Percentiles rank a stretch among this genome's conserved stretches.
Evolutionary conservation across 2,329 filamentous ascomycete genomes (phyloP).

Genomic region (Hymenoscyphus salicellus): DNA sequence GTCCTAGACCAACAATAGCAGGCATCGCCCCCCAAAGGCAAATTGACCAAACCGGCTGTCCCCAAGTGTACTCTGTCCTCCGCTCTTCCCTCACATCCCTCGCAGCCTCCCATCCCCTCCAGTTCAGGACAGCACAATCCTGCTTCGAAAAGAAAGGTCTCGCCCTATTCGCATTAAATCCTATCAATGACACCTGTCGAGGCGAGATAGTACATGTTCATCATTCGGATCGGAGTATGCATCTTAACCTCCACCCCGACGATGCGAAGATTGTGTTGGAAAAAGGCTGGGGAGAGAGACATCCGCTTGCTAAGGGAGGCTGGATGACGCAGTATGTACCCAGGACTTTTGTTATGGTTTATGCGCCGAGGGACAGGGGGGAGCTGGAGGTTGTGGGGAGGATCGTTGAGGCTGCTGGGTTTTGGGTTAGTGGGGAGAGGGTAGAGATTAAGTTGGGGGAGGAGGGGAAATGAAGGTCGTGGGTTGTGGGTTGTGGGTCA

Average conservation of each 20-base stretch:
- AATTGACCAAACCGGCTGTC: conserved; percentile 61
- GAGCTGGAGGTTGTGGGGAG: conserved; percentile 66
- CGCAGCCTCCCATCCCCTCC: conserved; percentile 43
- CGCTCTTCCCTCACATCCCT: conserved; percentile 52
- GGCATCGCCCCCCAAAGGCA: conserved; percentile 83
- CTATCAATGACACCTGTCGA: conserved; percentile 66
- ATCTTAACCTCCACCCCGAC: conserved; percentile 75
- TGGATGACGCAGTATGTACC: conserved; percentile 68
- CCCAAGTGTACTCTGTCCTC: conserved; percentile 54
- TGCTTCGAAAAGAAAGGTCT: conserved; percentile 82
- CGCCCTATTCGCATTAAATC: conserved; percentile 66
- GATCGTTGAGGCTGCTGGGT: conserved; percentile 72
- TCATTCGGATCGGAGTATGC: conserved; percentile 71
- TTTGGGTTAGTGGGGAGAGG: conserved; percentile 48
- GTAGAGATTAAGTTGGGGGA: not conserved
- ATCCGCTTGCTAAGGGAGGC: conserved; percentile 64
- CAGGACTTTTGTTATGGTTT: conserved; percentile 74
- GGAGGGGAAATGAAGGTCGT: too few relatives aligned
- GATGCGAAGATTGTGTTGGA: conserved; percentile 71
- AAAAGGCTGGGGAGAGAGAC: conserved; percentile 74
- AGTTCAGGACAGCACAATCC: conserved; percentile 61
- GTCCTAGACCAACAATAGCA: conserved; percentile 62
- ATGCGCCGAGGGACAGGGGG: conserved; percentile 67
- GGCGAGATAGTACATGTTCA: conserved; percentile 85
- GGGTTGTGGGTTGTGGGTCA: not conserved